Conservation (phyloP, 2,329 filamentous ascomycete genomes). For the Sporothrix variecibatus region DNA sequence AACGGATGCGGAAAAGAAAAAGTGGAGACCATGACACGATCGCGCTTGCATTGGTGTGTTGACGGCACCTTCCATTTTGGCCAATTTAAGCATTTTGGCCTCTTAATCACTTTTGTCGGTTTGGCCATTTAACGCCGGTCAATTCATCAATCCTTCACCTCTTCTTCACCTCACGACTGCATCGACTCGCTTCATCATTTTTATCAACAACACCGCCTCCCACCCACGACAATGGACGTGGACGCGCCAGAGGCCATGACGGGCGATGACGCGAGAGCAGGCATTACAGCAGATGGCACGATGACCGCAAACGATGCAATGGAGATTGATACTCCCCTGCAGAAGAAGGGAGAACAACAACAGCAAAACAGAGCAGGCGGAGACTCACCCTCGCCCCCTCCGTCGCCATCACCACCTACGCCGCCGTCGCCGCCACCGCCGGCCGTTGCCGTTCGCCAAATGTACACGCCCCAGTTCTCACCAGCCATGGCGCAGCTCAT, state of each 20-base stretch:
- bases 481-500: not conserved
- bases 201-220: slow-evolving; percentile 57
- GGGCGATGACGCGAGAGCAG: not conserved
- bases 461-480: slow-evolving; percentile 4
- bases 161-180: too few species aligned
- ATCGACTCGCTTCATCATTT: slow-evolving; percentile 56
- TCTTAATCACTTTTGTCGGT: too few species aligned
- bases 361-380: not conserved
- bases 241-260: not conserved
- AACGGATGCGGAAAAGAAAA: not conserved
- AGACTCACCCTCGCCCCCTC: not conserved
- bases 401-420: not conserved
- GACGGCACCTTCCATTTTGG: not conserved
- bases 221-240: not conserved
- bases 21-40: not conserved
- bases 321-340: not conserved
- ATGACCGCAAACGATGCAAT: not conserved
- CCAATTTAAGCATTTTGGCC: not conserved
- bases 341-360: not conserved
- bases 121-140: too few species aligned
- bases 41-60: not conserved
- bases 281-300: not conserved
- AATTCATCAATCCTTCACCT: too few species aligned
- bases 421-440: not conserved
- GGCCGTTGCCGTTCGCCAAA: not conserved